phyloP scores from a whole-genome alignment of 2,329 filamentous ascomycete species.

The Trichoderma afroharzianum region DNA sequence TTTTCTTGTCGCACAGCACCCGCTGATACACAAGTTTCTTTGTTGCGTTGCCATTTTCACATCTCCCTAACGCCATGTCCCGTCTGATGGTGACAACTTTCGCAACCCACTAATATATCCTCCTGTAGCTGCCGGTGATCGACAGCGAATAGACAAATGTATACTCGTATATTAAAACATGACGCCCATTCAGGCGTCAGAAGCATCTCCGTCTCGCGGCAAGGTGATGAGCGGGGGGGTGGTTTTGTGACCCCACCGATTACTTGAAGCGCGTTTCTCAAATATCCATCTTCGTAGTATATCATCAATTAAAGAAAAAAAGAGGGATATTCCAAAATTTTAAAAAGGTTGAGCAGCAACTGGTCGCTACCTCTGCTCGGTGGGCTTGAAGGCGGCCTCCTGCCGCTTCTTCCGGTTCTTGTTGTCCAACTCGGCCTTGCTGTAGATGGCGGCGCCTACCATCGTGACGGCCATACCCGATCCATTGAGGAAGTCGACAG shows the following conservation, averaged over 20 bases:
- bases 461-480: constrained; percentile 54
- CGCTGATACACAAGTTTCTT: constrained; percentile 10
- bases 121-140: not conserved
- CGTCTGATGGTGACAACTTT: constrained; percentile 17
- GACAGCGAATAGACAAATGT: not conserved
- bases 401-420: constrained; percentile 42
- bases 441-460: constrained; percentile 54
- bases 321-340: constrained; percentile 18
- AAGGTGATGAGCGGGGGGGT: not conserved
- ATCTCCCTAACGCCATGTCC: constrained; percentile 21
- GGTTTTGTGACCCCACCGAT: not conserved
- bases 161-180: constrained; percentile 7
- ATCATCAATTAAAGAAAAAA: constrained; percentile 10
- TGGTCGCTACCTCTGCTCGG: constrained; percentile 31
- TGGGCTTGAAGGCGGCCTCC: constrained; percentile 33
- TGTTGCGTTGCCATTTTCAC: constrained; percentile 9
- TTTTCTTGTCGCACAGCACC: not conserved
- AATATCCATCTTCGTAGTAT: constrained; percentile 15
- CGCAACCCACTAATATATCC: constrained; percentile 7
- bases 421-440: constrained; percentile 52
- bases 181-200: not conserved
- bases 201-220: not conserved
- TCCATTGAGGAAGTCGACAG: constrained; percentile 51
- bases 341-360: not conserved
- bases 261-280: not conserved